Percentiles rank a stretch among this genome's conserved stretches.
These are phyloP conservation scores for Amyloporia xantha DNA, from an alignment of 768 basidiomycete genomes.

Conservation along the genomic window DNA sequence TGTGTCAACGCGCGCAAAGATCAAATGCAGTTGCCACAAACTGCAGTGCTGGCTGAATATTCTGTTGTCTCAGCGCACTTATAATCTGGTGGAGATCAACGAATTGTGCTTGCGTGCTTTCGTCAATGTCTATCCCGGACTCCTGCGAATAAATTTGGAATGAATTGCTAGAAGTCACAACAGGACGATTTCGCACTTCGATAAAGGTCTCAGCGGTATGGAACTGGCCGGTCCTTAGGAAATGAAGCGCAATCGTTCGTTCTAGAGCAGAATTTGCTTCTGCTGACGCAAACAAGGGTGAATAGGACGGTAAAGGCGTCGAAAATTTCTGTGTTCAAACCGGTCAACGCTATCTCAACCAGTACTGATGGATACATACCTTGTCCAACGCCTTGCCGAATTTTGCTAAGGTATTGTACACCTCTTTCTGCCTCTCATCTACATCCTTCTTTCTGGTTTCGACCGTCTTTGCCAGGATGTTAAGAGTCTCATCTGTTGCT, in stretches of 20 bases:
- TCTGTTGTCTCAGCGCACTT: constrained; percentile 53
- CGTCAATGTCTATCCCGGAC: constrained; percentile 49
- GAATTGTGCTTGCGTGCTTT: constrained; percentile 49
- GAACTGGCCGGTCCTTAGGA: constrained; percentile 78
- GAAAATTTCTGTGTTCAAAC: constrained; percentile 38
- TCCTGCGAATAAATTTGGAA: constrained; percentile 43
- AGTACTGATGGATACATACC: constrained; percentile 39
- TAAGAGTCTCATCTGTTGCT: constrained; percentile 42
- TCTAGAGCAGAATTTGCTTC: constrained; percentile 58
- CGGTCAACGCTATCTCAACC: background rate
- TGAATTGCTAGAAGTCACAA: background rate
- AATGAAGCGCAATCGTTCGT: constrained; percentile 65
- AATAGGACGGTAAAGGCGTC: constrained; percentile 60
- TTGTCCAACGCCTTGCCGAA: constrained; percentile 90
- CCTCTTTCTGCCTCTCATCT: constrained; percentile 84
- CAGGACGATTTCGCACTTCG: constrained; percentile 24
- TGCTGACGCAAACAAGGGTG: constrained; percentile 58
- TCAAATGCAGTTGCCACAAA: constrained; percentile 30
- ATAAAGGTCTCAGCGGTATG: constrained; percentile 70
- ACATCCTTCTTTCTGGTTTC: constrained; percentile 77
- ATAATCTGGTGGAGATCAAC: constrained; percentile 68
- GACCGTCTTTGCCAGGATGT: constrained; percentile 47
- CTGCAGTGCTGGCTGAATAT: constrained; percentile 75
- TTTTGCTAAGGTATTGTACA: constrained; percentile 68
- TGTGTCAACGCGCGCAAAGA: background rate